Evolutionary conservation across 345 rosid species (phyloP).

Genomic region (Populus pruinosa): DNA sequence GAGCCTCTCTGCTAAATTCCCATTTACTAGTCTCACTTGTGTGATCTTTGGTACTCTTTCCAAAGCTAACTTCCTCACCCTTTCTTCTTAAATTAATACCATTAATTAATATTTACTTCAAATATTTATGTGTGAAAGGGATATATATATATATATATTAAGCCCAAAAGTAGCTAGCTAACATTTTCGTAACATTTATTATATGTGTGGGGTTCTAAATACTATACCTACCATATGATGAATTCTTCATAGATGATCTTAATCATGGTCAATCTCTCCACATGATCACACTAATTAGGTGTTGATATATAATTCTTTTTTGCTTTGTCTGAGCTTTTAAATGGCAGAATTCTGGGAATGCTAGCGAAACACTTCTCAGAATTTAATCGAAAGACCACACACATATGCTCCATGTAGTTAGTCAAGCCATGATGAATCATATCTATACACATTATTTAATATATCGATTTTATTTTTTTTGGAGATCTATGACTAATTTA

Average conservation of each 20-base stretch:
- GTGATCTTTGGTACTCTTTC: slow-evolving; percentile 17
- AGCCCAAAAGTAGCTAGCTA: no score
- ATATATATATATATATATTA: no score
- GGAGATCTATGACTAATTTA: no score
- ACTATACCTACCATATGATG: slow-evolving; percentile 5
- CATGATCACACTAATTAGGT: slow-evolving; percentile 17
- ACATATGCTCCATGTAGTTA: no score
- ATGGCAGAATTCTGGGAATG: background rate
- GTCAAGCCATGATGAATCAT: no score
- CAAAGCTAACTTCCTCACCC: slow-evolving; percentile 5
- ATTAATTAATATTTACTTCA: background rate
- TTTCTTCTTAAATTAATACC: background rate
- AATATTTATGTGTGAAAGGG: background rate
- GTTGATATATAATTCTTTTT: background rate
- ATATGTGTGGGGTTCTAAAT: background rate
- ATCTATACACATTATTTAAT: no score
- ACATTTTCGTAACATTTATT: background rate
- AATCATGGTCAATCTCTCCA: slow-evolving; percentile 18
- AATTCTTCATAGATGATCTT: background rate
- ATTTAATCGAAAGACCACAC: background rate
- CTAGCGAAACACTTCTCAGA: background rate
- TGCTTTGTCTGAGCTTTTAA: background rate
- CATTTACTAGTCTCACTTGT: slow-evolving; percentile 12
- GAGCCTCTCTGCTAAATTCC: slow-evolving; percentile 15
- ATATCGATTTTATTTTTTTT: no score